These are phyloP conservation scores for Pseudisothecium myosuroides DNA, from an alignment of 225 moss, liverwort and hornwort genomes.

Conservation along the genomic window DNA sequence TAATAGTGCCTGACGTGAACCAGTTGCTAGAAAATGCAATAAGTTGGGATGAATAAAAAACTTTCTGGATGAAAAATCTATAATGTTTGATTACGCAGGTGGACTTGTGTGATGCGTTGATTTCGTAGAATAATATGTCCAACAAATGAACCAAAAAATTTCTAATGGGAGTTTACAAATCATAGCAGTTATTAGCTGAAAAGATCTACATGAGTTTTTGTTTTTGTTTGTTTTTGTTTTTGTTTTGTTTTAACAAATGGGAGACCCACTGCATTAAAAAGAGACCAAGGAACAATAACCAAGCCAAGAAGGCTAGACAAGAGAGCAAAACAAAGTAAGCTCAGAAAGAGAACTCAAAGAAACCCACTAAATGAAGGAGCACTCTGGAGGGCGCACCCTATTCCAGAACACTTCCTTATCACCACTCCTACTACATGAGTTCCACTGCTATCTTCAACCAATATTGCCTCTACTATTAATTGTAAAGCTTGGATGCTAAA, in stretches of 20 bases:
- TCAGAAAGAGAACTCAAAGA: no score
- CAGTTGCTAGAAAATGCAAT: accelerated
- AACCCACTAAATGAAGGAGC: no score
- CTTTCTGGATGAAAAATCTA: accelerated
- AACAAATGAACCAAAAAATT: no score
- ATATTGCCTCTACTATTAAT: neutral
- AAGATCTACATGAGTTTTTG: neutral
- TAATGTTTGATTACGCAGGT: accelerated
- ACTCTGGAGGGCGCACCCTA: no score
- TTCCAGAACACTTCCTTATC: no score
- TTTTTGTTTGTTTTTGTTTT: no score
- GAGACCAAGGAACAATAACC: no score
- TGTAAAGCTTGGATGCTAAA: neutral
- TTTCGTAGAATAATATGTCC: accelerated
- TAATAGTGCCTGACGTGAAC: accelerated
- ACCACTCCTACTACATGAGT: no score
- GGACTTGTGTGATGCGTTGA: neutral
- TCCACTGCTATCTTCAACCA: neutral
- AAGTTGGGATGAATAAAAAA: neutral
- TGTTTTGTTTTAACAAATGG: no score
- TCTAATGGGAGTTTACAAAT: accelerated
- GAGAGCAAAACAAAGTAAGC: no score
- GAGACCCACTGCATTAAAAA: no score
- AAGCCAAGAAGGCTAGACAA: no score
- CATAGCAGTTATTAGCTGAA: neutral